Evolutionary conservation across 306 rosid species (phyloP).

Genomic region (Gastrolobium villosum): DNA sequence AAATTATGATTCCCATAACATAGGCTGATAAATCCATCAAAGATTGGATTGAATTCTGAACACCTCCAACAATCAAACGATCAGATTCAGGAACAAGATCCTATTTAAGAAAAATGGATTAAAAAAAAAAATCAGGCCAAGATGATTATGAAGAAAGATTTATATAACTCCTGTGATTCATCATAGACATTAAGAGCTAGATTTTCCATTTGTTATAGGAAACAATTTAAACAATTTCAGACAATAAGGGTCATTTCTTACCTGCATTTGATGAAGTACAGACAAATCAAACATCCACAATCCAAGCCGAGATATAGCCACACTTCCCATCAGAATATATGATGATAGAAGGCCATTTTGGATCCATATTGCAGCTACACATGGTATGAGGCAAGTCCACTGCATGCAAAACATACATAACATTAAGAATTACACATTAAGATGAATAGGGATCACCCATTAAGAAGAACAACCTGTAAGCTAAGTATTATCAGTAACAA

Average conservation of each 20-base stretch:
- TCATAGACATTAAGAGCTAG: conserved; percentile 2
- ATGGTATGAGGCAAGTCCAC: conserved; percentile 82
- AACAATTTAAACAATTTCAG: conserved; percentile 1
- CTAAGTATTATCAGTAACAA: not conserved
- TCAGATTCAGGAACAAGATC: conserved; percentile 80
- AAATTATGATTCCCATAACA: conserved; percentile 78
- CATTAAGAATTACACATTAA: not conserved
- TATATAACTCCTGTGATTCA: conserved; percentile 5
- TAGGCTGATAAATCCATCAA: conserved; percentile 83
- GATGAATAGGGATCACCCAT: conserved; percentile 5
- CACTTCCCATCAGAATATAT: conserved; percentile 81
- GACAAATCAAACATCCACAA: conserved; percentile 93
- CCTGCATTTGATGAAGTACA: conserved; percentile 96
- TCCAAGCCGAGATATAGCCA: conserved; percentile 88
- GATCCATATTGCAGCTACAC: conserved; percentile 74
- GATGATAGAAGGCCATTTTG: conserved; percentile 58
- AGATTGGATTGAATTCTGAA: conserved; percentile 88
- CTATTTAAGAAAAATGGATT: conserved; percentile 45
- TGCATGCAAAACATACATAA: conserved; percentile 47
- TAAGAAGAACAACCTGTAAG: not conserved
- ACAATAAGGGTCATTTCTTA: conserved; percentile 32
- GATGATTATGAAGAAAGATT: conserved; percentile 25
- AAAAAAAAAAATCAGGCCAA: conserved; percentile 9
- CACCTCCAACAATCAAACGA: conserved; percentile 88
- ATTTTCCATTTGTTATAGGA: not conserved